phyloP scores from a whole-genome alignment of 2,329 filamentous ascomycete genomes.

The Aspergillus intermedius region DNA sequence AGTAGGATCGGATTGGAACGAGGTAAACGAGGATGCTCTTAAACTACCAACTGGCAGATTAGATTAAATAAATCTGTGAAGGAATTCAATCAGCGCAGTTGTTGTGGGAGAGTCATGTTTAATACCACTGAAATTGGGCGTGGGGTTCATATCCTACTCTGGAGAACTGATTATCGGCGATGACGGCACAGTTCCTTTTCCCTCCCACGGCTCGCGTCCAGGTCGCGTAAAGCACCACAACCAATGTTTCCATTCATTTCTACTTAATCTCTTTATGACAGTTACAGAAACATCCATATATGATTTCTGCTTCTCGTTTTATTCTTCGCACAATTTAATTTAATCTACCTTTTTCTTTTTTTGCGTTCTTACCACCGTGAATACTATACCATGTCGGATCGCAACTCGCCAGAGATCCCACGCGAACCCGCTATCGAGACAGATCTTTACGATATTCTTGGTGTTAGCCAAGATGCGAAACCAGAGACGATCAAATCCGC shows the following conservation, averaged over 20 bases:
- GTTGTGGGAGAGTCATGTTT: background rate
- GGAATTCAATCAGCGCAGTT: background rate
- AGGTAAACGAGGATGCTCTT: background rate
- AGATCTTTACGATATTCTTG: constrained; percentile 71
- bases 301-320: background rate
- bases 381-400: background rate
- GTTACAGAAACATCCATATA: background rate
- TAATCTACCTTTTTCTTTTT: background rate
- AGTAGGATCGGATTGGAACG: no score
- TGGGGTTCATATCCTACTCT: no score
- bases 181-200: constrained; percentile 15
- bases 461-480: constrained; percentile 63
- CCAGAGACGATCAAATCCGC: constrained; percentile 77
- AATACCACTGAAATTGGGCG: no score
- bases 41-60: background rate
- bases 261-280: background rate
- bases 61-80: no score
- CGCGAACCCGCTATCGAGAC: constrained; percentile 14
- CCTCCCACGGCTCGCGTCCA: constrained; percentile 16
- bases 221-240: constrained; percentile 13
- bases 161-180: constrained; percentile 4
- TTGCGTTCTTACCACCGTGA: background rate
- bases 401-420: constrained; percentile 1
- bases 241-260: background rate
- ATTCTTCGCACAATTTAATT: background rate